phyloP scores from a whole-genome alignment of 1,139 yeast species.

The Blastobotrys proliferans region DNA sequence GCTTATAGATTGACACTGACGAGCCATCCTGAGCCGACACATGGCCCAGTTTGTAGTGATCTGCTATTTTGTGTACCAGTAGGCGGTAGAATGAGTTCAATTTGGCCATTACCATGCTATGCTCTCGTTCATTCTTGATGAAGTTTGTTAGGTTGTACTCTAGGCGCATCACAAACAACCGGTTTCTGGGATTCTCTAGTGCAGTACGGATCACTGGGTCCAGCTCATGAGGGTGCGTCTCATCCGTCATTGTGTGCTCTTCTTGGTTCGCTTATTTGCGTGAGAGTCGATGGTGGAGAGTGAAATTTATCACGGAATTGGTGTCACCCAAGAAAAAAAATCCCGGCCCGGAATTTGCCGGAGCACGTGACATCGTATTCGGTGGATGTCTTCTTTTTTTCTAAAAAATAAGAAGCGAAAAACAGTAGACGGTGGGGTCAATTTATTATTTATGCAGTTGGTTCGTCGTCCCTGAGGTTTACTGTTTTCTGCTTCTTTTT shows the following conservation, averaged over 20 bases:
- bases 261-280: no score
- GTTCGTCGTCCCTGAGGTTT: no score
- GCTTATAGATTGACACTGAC: conserved; percentile 41
- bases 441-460: no score
- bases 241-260: conserved; percentile 1
- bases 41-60: conserved; percentile 58
- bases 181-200: conserved; percentile 45
- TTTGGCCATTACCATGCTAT: conserved; percentile 46
- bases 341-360: no score
- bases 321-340: no score
- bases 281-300: no score
- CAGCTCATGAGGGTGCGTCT: neutral
- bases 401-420: no score
- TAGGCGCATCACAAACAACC: conserved; percentile 49
- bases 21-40: conserved; percentile 40
- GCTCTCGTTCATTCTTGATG: conserved; percentile 38
- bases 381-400: no score
- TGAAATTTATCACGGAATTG: no score
- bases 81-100: conserved; percentile 66
- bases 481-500: no score
- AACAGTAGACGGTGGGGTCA: no score
- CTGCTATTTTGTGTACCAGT: conserved; percentile 64
- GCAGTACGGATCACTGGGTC: conserved; percentile 40
- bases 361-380: no score
- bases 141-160: conserved; percentile 45